phyloP scores from a whole-genome alignment of 2,329 filamentous ascomycete species.

The Phialemoniopsis sp. region DNA sequence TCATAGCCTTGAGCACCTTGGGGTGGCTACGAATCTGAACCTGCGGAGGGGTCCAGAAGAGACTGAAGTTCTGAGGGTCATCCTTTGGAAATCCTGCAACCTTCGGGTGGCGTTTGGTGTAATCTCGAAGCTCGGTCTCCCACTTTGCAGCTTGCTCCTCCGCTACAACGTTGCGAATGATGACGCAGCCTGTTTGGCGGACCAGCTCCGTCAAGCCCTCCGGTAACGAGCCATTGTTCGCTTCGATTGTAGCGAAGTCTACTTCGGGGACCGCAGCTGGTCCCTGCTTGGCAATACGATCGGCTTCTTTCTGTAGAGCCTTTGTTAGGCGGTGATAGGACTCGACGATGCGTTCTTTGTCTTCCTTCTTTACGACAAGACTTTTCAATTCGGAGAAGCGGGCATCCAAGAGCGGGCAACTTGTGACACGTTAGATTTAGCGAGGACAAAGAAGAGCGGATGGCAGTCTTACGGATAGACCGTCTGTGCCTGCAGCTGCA shows the following conservation, averaged over 20 bases:
- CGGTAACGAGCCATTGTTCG: constrained; percentile 6
- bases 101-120: constrained; percentile 11
- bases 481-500: too few species aligned
- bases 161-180: constrained; percentile 15
- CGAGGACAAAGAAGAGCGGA: too few species aligned
- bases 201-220: constrained; percentile 6
- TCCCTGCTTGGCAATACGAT: too few species aligned
- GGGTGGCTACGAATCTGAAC: constrained; percentile 7
- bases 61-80: constrained; percentile 5
- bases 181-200: constrained; percentile 9
- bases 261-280: too few species aligned
- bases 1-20: constrained; percentile 9
- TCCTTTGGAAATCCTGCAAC: constrained; percentile 7
- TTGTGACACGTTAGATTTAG: too few species aligned
- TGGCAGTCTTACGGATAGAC: too few species aligned
- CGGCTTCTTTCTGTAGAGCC: too few species aligned
- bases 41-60: constrained; percentile 5
- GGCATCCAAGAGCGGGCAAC: too few species aligned
- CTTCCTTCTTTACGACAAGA: too few species aligned
- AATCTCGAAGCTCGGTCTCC: constrained; percentile 12
- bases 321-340: too few species aligned
- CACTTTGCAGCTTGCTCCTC: constrained; percentile 14
- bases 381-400: too few species aligned
- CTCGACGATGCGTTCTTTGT: too few species aligned
- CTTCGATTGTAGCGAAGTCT: constrained; percentile 2